A percentile compares a stretch with the other conserved stretches of the same genome.
Evolutionary conservation across 208 protist genomes (phyloP).

Genomic region (Leishmania arabica): DNA sequence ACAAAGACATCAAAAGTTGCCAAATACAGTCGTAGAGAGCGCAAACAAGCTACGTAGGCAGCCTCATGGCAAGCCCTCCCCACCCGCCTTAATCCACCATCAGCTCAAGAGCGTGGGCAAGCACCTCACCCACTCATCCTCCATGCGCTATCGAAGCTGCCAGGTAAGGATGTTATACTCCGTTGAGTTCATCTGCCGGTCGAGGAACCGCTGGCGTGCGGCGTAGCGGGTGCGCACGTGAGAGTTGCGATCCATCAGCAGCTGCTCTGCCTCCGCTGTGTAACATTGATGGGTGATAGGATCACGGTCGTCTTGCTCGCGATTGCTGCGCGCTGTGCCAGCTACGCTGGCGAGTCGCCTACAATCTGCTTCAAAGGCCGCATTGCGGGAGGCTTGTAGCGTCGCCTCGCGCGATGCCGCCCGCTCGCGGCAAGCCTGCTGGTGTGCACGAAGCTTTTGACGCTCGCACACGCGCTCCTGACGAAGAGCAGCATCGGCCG

Average conservation of each 20-base stretch:
- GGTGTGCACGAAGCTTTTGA: not conserved
- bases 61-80: not conserved
- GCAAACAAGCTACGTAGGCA: not conserved
- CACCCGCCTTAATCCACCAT: not conserved
- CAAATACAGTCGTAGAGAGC: not conserved
- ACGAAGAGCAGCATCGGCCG: slow-evolving; percentile 42
- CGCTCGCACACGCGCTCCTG: slow-evolving; percentile 29
- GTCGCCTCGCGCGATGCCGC: slow-evolving; percentile 32
- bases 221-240: slow-evolving; percentile 38
- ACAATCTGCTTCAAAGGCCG: slow-evolving; percentile 31
- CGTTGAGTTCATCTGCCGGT: slow-evolving; percentile 34
- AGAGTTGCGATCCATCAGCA: slow-evolving; percentile 21
- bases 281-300: slow-evolving; percentile 61
- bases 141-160: slow-evolving; percentile 20
- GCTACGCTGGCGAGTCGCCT: slow-evolving; percentile 28
- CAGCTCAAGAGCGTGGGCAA: not conserved
- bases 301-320: slow-evolving; percentile 55
- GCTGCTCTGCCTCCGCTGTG: slow-evolving; percentile 37
- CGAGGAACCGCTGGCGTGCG: slow-evolving; percentile 35
- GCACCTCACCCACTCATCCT: not conserved
- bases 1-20: not conserved
- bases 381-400: slow-evolving; percentile 32
- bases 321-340: slow-evolving; percentile 43
- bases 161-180: slow-evolving; percentile 71
- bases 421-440: slow-evolving; percentile 26